Base-by-base conservation (phyloP, 495 filamentous ascomycete species). In the Hypoxylon rickii region DNA sequence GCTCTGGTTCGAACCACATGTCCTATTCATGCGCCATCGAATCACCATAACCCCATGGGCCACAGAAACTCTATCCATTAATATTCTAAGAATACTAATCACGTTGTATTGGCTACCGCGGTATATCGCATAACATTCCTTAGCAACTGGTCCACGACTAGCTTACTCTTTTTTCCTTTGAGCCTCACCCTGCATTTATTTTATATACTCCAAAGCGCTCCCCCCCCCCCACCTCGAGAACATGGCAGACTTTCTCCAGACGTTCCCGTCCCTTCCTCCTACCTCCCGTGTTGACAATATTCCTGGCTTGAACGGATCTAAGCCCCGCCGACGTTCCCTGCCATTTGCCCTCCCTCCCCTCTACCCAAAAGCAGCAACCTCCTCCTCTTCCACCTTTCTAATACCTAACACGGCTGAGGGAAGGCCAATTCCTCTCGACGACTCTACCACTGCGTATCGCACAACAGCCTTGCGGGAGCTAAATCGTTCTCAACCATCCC, bases 341-440 rank as follows among this genome's bases (percentile, higher is more conserved):
- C 69, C 74, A 8, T 66, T 74, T 45, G 61, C 68, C 11, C 70
- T 76, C 43, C 71, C 70, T 26, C 68, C 69, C 29, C 63, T 73
- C 46, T 72, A 67, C 43, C 68, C 65, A 7, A 68, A 61, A 18
- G 72, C 70, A 53, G 64, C 70, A 53, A 65, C 63, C 3, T 72
- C 77, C 11, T 77, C 63, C 3, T 72, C 77, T 12, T 77, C 75
- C 11, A 70, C 74, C 22, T 74, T 69, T 3, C 64, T 78, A 3
- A 69, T 72, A 38, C 58, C 72, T n/a, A 74, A 71, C 15, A 77
- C 69, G 22, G 77, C 75, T 37, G 73, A 76, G 43, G 77, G 76
- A 37, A 75, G 41, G 19, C 72, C 75, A 32, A 69, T 77, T 21
- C 76, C 75, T n/a, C 51, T 77, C 40, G 67, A 73, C 46, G 65